Conservation (phyloP, 2,329 filamentous ascomycete species). For the Nannizziopsis arthrosporioides region DNA sequence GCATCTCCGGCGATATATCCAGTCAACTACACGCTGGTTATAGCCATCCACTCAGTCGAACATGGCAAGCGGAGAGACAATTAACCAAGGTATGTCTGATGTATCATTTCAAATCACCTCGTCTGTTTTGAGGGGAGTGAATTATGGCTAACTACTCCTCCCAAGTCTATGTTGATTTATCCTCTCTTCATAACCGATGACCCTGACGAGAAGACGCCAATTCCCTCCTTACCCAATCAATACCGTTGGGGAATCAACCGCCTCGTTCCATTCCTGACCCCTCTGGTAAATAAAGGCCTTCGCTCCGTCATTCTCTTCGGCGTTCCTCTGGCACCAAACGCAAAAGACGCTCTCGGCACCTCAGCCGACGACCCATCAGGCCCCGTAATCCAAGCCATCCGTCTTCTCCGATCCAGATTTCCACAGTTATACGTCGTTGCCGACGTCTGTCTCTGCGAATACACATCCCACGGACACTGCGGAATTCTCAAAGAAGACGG, state of each 20-base stretch:
- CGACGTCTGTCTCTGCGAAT: constrained; percentile 96
- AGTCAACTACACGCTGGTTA: constrained; percentile 77
- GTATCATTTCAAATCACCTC: neutral
- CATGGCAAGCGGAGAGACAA: constrained; percentile 76
- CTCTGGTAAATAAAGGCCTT: constrained; percentile 79
- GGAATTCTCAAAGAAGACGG: constrained; percentile 90
- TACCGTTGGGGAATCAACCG: constrained; percentile 79
- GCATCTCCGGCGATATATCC: constrained; percentile 55
- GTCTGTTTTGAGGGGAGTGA: neutral
- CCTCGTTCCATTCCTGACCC: constrained; percentile 69
- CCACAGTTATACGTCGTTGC: constrained; percentile 82
- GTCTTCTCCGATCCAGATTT: constrained; percentile 70
- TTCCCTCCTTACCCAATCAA: constrained; percentile 85
- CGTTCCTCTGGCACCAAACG: constrained; percentile 67
- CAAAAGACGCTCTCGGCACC: constrained; percentile 85
- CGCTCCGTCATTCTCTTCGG: constrained; percentile 92
- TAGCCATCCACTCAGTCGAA: constrained; percentile 63
- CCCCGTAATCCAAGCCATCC: constrained; percentile 79
- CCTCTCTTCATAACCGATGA: constrained; percentile 92
- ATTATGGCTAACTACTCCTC: constrained; percentile 3
- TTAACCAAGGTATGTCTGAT: constrained; percentile 57
- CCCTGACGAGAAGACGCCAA: constrained; percentile 80
- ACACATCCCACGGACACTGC: constrained; percentile 95
- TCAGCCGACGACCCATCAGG: constrained; percentile 86
- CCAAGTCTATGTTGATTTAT: constrained; percentile 93